Conservation (phyloP, 495 filamentous ascomycete genomes). For the Penicillium paradoxum region DNA sequence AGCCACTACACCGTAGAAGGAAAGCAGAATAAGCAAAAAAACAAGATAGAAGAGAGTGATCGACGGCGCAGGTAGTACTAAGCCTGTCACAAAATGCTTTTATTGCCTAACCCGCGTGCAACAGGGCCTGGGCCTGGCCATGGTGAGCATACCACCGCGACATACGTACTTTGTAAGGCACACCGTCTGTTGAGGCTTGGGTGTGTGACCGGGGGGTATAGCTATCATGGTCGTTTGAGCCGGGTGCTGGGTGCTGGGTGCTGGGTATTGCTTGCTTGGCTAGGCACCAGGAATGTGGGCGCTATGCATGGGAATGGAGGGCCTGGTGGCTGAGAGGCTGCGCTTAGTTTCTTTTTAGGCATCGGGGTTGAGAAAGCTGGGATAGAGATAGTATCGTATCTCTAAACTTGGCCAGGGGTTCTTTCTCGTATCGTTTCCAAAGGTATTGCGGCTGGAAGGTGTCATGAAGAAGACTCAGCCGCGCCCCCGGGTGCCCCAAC, state of each 20-base stretch:
- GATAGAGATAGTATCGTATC: too few relatives aligned
- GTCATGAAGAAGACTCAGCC: neutral
- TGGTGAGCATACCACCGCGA: neutral
- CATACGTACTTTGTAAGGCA: too few relatives aligned
- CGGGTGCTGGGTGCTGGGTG: too few relatives aligned
- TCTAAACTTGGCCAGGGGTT: too few relatives aligned
- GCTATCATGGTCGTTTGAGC: too few relatives aligned
- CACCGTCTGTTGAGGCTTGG: too few relatives aligned
- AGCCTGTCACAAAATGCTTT: neutral
- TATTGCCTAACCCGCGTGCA: neutral
- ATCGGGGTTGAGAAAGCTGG: too few relatives aligned
- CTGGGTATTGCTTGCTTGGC: too few relatives aligned
- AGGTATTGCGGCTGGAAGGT: neutral
- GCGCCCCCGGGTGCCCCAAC: neutral
- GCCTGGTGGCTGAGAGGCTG: neutral
- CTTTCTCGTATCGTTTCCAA: neutral
- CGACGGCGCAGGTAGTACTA: neutral
- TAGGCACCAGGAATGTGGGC: neutral
- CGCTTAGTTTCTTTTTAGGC: neutral
- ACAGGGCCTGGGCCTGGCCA: neutral
- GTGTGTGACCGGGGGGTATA: too few relatives aligned
- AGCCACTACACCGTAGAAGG: neutral
- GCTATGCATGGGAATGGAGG: neutral
- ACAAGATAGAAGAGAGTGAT: neutral
- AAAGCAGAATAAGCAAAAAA: neutral